Base-by-base conservation (phyloP, 495 filamentous ascomycete genomes). In the Talaromyces adpressus region DNA sequence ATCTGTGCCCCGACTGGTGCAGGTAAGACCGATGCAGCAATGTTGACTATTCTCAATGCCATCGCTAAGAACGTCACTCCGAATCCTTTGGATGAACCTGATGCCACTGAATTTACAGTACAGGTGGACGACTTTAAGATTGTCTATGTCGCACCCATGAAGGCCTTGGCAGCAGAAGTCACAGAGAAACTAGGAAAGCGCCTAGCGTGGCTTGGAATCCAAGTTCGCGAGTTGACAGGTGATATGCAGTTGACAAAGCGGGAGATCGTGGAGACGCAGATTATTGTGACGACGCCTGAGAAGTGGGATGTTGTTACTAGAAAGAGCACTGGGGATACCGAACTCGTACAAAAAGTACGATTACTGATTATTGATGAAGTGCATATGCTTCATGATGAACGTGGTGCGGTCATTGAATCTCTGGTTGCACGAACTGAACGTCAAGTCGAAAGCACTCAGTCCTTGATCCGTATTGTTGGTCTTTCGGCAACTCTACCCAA, bases 221-320 rank as follows among this genome's bases (percentile, higher is more conserved):
- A 84, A 68, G 94, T 98, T 4, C 85, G 93, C 6, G 94, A 99
- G 72, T 79, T 99, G 63, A 98, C 94, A 64, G 94, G 94, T 73
- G 94, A 99, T 76, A 90, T 94, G 23, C 95, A 98, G 70, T 91
- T 99, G 73, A 98, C 94, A 39, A 99, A 99, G 73, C 92, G 96
- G 71, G 94, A 98, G 76, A 97, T 99, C 64, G 85, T 91, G 27
- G 95, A 99, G 67, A 98, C 94, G 6, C 94, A 99, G 71, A 88
- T 99, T 68, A 99, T 99, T 68, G 93, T 99, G 52, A 99, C 94
- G 2, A 99, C 94, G 0, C 94, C 94, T 9, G 94, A 99, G 72
- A 99, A 99, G 78, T 99, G 90, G 87, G 94, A 99, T 77, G 95
- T 99, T 62, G 97, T 98, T 34, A 99, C 94, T 9, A 82, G 94